phyloP scores from a whole-genome alignment of 495 filamentous ascomycete species.

The Thermothielavioides terrestris region DNA sequence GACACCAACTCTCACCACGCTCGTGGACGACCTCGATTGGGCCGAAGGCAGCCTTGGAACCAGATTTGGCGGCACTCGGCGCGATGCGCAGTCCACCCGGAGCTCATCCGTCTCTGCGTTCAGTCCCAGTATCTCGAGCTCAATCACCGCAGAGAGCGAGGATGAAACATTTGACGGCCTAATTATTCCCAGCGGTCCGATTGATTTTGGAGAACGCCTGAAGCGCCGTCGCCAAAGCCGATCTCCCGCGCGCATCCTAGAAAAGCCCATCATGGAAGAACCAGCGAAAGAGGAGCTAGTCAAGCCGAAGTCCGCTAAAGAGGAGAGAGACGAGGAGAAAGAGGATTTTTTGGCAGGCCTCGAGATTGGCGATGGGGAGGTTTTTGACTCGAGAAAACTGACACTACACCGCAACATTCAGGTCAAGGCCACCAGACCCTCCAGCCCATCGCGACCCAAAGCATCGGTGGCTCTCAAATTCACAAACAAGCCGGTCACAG shows the following conservation, averaged over 20 bases:
- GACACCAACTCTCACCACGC: conserved; percentile 44
- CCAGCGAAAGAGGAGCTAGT: not conserved
- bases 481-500: conserved; percentile 56
- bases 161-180: conserved; percentile 85
- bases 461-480: conserved; percentile 83
- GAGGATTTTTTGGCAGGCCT: conserved; percentile 85
- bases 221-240: conserved; percentile 55
- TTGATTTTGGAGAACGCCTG: conserved; percentile 70
- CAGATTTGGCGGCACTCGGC: conserved; percentile 72
- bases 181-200: conserved; percentile 68
- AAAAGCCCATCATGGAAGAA: conserved; percentile 24
- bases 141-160: conserved; percentile 85
- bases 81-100: conserved; percentile 65
- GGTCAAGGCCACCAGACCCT: conserved; percentile 59
- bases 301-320: conserved; percentile 6
- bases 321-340: conserved; percentile 37
- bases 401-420: conserved; percentile 92
- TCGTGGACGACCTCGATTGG: conserved; percentile 80
- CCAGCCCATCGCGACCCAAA: conserved; percentile 57
- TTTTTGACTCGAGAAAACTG: conserved; percentile 69
- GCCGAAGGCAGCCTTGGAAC: conserved; percentile 86
- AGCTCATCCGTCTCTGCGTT: conserved; percentile 81
- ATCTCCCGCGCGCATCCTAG: conserved; percentile 34
- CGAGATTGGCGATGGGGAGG: conserved; percentile 75
- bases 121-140: conserved; percentile 86